Evolutionary conservation across 805 yeast genomes (phyloP), one percentile per base, ranked within the genome.

Genomic region (Nakazawaea wyomingensis): DNA sequence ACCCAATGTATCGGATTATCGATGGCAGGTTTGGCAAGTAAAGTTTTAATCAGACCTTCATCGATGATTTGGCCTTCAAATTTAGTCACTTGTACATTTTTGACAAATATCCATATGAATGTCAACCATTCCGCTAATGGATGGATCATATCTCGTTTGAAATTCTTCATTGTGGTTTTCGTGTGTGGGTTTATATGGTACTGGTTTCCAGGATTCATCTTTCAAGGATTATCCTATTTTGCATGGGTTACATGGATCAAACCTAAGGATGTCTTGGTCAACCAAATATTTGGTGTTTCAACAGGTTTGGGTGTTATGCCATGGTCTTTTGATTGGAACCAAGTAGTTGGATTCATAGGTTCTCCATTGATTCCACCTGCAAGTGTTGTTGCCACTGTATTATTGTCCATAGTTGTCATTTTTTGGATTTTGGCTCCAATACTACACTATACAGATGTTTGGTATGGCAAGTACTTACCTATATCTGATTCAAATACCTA

Each of bases 1-100:
- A 71, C 83, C 30, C 87, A 82, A 56, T 65, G 76, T 50, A 66
- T 83, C 40, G 89, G 90, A 8, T 78, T 78, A 49, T 81, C 84
- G 21, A 58, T 79, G 41, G 86, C 85, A 34, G 90, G 90, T 24
- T 41, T 82, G 44, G 66, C 74, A 32, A 67, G 82, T 49, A 70
- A 74, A 49, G 65, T 80, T 28, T 66, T 83, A 48, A 81, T 83
- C 13, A 73, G 74, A 45, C 83, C 88, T 4, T 71, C 81, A 4
- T 65, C 77, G n/a, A 75, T 80, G 60, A 69, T 82, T 40, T 85
- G 90, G 90, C 91, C 91, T 4, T 60, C 76, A 2, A 73, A 72
- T 53, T 66, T 84, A 55, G 84, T 80, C 40, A 68, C 80, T 4
- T 54, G 78, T 21, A 78, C 84, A 18, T 71, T 80, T 50, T 68